Percentiles rank a stretch among this genome's conserved stretches.
Conservation (phyloP, 1,284 basidiomycete species). For the Caloboletus firmus region DNA sequence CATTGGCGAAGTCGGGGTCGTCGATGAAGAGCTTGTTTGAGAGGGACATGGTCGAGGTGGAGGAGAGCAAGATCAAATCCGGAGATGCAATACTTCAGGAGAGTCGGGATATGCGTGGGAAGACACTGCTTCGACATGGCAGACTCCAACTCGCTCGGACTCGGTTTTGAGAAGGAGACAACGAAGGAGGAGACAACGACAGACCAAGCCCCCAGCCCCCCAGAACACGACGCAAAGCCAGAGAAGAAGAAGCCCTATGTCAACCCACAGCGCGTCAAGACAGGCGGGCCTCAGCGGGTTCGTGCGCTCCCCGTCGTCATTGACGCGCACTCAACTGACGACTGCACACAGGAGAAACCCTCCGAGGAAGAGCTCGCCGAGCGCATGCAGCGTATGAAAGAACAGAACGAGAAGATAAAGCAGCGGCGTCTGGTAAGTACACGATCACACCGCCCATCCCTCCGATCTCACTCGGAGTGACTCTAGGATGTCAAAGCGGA, state of each 20-base stretch:
- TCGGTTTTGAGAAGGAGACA: slow-evolving; percentile 52
- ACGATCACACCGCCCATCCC: neutral
- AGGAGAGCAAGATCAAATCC: neutral
- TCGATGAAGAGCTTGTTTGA: slow-evolving; percentile 92
- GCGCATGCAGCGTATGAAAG: slow-evolving; percentile 70
- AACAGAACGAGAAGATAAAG: slow-evolving; percentile 82
- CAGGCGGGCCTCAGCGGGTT: slow-evolving; percentile 72
- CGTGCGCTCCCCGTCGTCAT: slow-evolving; percentile 21
- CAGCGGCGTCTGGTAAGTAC: slow-evolving; percentile 61
- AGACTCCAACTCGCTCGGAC: slow-evolving; percentile 60
- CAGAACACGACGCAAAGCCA: slow-evolving; percentile 20
- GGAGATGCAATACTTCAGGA: neutral
- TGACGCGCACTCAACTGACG: slow-evolving; percentile 12
- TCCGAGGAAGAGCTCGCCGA: slow-evolving; percentile 69
- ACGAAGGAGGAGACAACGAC: slow-evolving; percentile 9
- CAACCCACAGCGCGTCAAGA: slow-evolving; percentile 75
- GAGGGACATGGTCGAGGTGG: slow-evolving; percentile 74
- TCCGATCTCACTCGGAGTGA: slow-evolving; percentile 4
- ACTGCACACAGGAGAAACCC: slow-evolving; percentile 60
- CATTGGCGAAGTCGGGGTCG: slow-evolving; percentile 58
- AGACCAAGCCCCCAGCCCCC: slow-evolving; percentile 6
- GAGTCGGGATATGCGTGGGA: slow-evolving; percentile 21
- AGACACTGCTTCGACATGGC: slow-evolving; percentile 28
- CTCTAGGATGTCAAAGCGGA: slow-evolving; percentile 72
- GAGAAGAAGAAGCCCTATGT: slow-evolving; percentile 64